phyloP scores from a whole-genome alignment of 106 monocot species.

The Dendrobium huoshanense region DNA sequence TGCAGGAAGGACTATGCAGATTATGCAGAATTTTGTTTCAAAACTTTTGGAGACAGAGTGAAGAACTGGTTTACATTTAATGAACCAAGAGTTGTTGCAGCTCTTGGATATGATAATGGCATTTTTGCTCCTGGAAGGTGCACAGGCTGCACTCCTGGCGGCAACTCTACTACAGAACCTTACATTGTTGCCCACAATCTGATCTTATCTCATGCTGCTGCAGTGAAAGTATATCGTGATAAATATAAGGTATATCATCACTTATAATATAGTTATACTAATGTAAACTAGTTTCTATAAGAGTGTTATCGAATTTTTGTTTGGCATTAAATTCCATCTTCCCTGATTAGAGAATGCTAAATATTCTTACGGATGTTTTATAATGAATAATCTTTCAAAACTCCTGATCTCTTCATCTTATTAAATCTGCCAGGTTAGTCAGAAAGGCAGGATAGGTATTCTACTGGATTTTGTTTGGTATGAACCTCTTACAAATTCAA shows the following conservation, averaged over 20 bases:
- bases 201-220: slow-evolving; percentile 76
- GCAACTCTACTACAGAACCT: slow-evolving; percentile 89
- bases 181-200: slow-evolving; percentile 85
- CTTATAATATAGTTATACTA: not conserved
- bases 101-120: slow-evolving; percentile 82
- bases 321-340: too few species aligned
- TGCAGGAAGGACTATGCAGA: slow-evolving; percentile 69
- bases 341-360: not conserved
- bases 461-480: slow-evolving; percentile 96
- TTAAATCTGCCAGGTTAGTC: slow-evolving; percentile 40
- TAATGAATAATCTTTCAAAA: not conserved
- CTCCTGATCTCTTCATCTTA: not conserved
- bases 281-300: too few species aligned
- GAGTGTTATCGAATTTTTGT: too few species aligned
- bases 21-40: slow-evolving; percentile 91
- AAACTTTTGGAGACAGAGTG: slow-evolving; percentile 89
- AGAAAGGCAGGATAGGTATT: slow-evolving; percentile 90
- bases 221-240: slow-evolving; percentile 70
- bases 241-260: slow-evolving; percentile 66
- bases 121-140: slow-evolving; percentile 79
- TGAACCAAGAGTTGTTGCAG: slow-evolving; percentile 84
- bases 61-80: slow-evolving; percentile 98
- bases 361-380: not conserved
- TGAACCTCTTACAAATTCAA: slow-evolving; percentile 63
- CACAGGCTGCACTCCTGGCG: slow-evolving; percentile 49